Percentiles rank a stretch among this genome's conserved stretches.
phyloP scores from a whole-genome alignment of 139 green algal species.

The Coccomyxa sp. region DNA sequence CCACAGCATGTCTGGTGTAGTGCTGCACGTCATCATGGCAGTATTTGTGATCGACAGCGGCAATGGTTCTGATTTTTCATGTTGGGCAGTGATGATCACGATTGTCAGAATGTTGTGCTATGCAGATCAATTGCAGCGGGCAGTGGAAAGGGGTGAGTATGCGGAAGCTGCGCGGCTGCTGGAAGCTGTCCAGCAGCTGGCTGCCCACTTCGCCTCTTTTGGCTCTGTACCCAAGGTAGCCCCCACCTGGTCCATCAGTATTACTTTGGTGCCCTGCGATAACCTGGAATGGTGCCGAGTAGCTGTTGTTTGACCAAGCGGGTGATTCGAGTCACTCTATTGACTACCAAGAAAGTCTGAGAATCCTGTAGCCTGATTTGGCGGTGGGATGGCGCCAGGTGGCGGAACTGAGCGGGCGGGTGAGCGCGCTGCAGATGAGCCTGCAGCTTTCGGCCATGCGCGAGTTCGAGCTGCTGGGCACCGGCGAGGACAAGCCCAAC shows the following conservation, averaged over 20 bases:
- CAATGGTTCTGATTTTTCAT: too few relatives aligned
- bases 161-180: constrained; percentile 85
- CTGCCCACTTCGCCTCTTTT: constrained; percentile 87
- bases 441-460: constrained; percentile 40
- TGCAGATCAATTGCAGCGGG: constrained; percentile 57
- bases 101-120: too few relatives aligned
- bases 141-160: constrained; percentile 74
- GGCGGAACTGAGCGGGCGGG: constrained; percentile 57
- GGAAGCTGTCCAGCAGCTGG: constrained; percentile 90
- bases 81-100: too few relatives aligned
- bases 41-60: too few relatives aligned
- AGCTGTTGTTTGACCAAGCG: too few relatives aligned
- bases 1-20: too few relatives aligned
- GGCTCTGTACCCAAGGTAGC: constrained; percentile 74
- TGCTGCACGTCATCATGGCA: too few relatives aligned
- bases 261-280: too few relatives aligned
- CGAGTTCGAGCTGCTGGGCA: constrained; percentile 72
- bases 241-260: neutral
- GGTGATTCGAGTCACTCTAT: too few relatives aligned
- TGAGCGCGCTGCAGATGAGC: constrained; percentile 48
- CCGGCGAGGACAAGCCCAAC: constrained; percentile 48
- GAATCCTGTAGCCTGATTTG: too few relatives aligned
- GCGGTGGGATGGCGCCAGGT: constrained; percentile 39
- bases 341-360: too few relatives aligned
- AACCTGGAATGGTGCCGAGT: too few relatives aligned